Evolutionary conservation across 1,139 yeast species (phyloP), one percentile per base, ranked within the genome.

Genomic region (Petasospora fabianii): DNA sequence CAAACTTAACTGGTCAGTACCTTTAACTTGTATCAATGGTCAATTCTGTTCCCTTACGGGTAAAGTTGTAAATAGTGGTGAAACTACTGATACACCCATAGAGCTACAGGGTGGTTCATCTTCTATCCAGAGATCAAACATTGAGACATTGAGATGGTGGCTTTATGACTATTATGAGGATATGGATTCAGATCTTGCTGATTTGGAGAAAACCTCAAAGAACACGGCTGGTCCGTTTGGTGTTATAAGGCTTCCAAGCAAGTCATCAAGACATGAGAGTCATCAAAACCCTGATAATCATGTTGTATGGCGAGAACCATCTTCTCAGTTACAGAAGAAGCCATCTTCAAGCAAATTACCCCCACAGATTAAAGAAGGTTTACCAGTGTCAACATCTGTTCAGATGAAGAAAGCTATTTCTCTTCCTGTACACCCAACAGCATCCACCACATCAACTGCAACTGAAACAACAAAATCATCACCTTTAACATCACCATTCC

Each of bases 111-210:
- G 33, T 5, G 39, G 35, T 9, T 34, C 44, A 2, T 28, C 40
- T 5, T 27, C 35, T 12, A 44, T 42, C 30, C 50, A 80, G 54
- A 66, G 97, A 53, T 66, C 96, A 45, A 73, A 75, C 41, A 79
- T 84, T 12, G 88, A 74, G 1, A 79, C 83, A 56, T 95, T 86
- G 2, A 69, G 64, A 38, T 88, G 90, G 58, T 68, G 75, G 15
- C 66, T 72, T 60, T 74, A 73, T 35, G 85, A 73, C 35, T 74
- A 77, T 14, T 86, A 88, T 54, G 84, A 84, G 5, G 52, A 47
- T 24, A 30, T 50, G 32, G 49, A 39, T 18, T 19, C 13, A 12
- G 51, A 41, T 19, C 40, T 48, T 6, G 22, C 33, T 3, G 24
- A 35, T 8, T 30, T 50, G 24, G 50, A 48, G 17, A 24, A 26